Conservation (phyloP, 2,329 filamentous ascomycete species). For the Ustulina deusta region DNA sequence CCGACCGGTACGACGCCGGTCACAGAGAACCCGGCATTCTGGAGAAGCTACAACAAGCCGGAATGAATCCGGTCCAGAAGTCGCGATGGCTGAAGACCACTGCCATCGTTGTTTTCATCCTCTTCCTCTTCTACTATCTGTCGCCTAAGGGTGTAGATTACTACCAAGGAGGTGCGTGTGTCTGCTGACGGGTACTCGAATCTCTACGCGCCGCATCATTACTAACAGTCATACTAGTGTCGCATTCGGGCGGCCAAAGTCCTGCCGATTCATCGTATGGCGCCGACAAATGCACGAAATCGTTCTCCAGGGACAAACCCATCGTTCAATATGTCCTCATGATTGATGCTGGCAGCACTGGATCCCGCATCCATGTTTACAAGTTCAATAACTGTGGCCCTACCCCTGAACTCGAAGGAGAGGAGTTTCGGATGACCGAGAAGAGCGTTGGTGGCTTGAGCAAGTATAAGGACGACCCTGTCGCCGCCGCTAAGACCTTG, state of each 20-base stretch:
- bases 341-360: constrained; percentile 98
- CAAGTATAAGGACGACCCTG: constrained; percentile 86
- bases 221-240: constrained; percentile 45
- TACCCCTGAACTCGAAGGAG: constrained; percentile 92
- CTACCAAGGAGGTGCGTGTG: constrained; percentile 60
- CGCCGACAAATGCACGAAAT: constrained; percentile 82
- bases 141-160: constrained; percentile 69
- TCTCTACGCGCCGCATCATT: neutral
- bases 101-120: constrained; percentile 69
- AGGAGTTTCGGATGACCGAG: constrained; percentile 93
- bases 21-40: constrained; percentile 62
- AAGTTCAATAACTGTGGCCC: constrained; percentile 98
- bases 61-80: constrained; percentile 73
- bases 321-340: constrained; percentile 98
- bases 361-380: constrained; percentile 98
- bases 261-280: constrained; percentile 72
- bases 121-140: constrained; percentile 73
- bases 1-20: constrained; percentile 67
- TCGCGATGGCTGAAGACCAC: constrained; percentile 74
- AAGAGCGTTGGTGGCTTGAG: constrained; percentile 87
- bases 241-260: constrained; percentile 60
- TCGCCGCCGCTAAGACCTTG: constrained; percentile 88
- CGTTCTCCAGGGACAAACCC: constrained; percentile 88
- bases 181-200: neutral
- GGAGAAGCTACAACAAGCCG: constrained; percentile 67